phyloP scores from a whole-genome alignment of 495 filamentous ascomycete species.

The Glonium stellatum region DNA sequence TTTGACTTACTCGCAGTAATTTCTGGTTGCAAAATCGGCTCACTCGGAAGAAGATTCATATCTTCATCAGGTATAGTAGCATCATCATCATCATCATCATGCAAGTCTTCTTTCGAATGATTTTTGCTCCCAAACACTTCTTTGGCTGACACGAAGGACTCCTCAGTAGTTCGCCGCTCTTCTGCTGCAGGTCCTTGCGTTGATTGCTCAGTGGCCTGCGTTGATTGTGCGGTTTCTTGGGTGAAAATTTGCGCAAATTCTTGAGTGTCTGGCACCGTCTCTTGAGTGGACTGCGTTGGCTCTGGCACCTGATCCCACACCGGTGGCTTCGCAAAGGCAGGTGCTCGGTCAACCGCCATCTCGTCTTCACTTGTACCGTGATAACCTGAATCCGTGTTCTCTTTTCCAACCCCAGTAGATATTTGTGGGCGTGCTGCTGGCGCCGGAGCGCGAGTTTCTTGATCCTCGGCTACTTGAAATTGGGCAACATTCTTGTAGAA shows the following conservation, averaged over 20 bases:
- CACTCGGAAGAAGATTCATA: neutral
- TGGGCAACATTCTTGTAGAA: constrained; percentile 25
- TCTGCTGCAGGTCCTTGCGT: constrained; percentile 27
- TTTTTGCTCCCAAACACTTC: constrained; percentile 45
- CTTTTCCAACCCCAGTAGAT: constrained; percentile 10
- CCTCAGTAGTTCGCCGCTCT: constrained; percentile 49
- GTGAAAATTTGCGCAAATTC: constrained; percentile 19
- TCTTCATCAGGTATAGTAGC: constrained; percentile 12
- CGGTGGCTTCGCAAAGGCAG: constrained; percentile 14
- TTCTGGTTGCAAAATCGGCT: neutral
- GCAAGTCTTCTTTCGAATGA: constrained; percentile 16
- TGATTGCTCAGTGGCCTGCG: constrained; percentile 22
- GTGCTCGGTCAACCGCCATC: constrained; percentile 37
- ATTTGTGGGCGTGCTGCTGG: neutral
- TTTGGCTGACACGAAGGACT: constrained; percentile 62
- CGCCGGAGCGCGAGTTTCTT: constrained; percentile 1
- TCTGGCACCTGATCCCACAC: neutral
- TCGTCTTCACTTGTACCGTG: constrained; percentile 64
- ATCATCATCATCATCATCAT: constrained; percentile 5
- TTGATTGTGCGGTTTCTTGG: constrained; percentile 9
- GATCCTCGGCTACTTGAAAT: constrained; percentile 24
- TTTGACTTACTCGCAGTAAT: neutral
- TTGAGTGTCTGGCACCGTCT: constrained; percentile 17
- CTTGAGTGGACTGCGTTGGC: constrained; percentile 14
- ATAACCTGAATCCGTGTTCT: constrained; percentile 66